A percentile compares a stretch with the other conserved stretches of the same genome.
phyloP scores from a whole-genome alignment of 2,329 filamentous ascomycete species.

The Dactylellina drechsleri region DNA sequence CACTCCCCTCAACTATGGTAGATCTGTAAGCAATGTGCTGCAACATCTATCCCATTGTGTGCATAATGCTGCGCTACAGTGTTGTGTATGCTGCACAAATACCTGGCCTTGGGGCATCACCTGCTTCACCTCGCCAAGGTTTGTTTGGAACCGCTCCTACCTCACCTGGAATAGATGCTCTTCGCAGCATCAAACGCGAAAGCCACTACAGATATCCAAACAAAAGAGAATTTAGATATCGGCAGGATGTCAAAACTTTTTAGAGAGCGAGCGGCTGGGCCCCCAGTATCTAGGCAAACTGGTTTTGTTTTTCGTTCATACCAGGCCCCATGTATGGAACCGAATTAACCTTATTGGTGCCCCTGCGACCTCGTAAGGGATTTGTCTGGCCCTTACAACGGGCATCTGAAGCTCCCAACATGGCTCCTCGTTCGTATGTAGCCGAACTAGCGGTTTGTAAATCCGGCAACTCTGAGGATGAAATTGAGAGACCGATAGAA shows the following conservation, averaged over 20 bases:
- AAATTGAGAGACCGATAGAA: slow-evolving; percentile 20
- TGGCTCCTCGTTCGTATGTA: slow-evolving; percentile 44
- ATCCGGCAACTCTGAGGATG: slow-evolving; percentile 47
- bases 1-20: slow-evolving; percentile 10
- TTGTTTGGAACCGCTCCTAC: slow-evolving; percentile 44
- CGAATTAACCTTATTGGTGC: slow-evolving; percentile 53
- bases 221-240: slow-evolving; percentile 22
- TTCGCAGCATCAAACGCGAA: slow-evolving; percentile 31
- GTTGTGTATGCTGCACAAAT: slow-evolving; percentile 15
- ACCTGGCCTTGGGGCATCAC: slow-evolving; percentile 27
- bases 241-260: slow-evolving; percentile 27
- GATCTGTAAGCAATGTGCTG: slow-evolving; percentile 14
- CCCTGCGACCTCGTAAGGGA: slow-evolving; percentile 33
- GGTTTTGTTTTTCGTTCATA: slow-evolving; percentile 48
- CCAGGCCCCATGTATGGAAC: slow-evolving; percentile 44
- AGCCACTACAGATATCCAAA: slow-evolving; percentile 9
- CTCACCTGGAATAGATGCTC: slow-evolving; percentile 51
- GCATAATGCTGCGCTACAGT: slow-evolving; percentile 34
- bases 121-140: slow-evolving; percentile 51
- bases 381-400: slow-evolving; percentile 38
- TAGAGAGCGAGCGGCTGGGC: slow-evolving; percentile 5
- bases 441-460: slow-evolving; percentile 13
- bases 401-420: slow-evolving; percentile 44
- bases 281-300: slow-evolving; percentile 41
- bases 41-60: neutral